Evolutionary conservation across 371 early-diverging fungal genomes (phyloP), one percentile per base, ranked within the genome.

Genomic region (Coemansia sp.): DNA sequence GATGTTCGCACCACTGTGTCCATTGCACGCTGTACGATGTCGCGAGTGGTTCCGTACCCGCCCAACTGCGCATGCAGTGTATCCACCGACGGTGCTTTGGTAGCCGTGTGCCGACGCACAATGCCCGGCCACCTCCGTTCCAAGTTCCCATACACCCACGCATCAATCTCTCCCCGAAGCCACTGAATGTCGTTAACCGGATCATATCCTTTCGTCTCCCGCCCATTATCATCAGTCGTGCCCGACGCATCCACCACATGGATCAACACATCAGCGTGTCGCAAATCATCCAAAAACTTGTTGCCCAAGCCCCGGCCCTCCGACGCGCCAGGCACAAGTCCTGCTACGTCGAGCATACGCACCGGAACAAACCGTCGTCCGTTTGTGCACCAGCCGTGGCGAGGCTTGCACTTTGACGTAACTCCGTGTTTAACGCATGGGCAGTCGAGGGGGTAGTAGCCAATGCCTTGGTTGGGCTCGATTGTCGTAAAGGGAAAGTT

Each of bases 401-500:
- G 83, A 11, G 92, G 91, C 47, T 83, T 76, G 58, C 92, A 92
- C 45, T 72, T 81, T 14, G 61, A 74, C 27, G 82, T 53, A 63
- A 86, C 84, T 48, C 78, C 80, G 63, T 83, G 84, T n/a, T 70
- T 65, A 52, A 79, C 2, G 69, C 92, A 92, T 0, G 91, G 89
- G 65, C 92, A 92, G 13, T 82, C 84, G 2, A 88, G 71, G 14
- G 85, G 85, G 50, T 89, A 83, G 75, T 91, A 92, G 0, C 89
- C 87, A 40, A 87, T 77, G 47, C 92, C 91, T 64, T 88, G 85
- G 78, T 91, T 91, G 21, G 91, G 90, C 62, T 87, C 86, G 58
- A 92, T 92, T 31, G 92, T 92, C 14, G 92, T 92, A 79, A 92
- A 92, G 4, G 92, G 92, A 61, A 84, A 91, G 78, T 87, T 90